Evolutionary conservation across 306 rosid genomes (phyloP), one percentile per base, ranked within the genome.

Genomic region (Quillaja saponaria): DNA sequence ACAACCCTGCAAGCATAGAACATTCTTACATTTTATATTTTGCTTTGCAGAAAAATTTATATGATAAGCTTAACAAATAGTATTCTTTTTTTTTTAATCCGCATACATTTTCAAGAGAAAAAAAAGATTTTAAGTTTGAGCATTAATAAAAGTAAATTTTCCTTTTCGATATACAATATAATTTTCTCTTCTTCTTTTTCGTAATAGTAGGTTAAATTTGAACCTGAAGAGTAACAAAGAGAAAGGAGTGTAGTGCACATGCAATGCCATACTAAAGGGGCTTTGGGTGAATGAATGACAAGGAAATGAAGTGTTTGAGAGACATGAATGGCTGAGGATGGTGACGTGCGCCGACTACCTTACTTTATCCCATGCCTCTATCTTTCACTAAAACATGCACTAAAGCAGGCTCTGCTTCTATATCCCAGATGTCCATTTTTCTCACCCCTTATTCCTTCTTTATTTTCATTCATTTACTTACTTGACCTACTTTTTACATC

Each of bases 291-390:
- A 47, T 41, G 51, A 72, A 69, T 28, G 33, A 61, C 71, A 63
- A 49, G 39, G 15, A 46, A 41, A 35, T 4, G 31, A 46, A 31
- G 13, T 4, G 49, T 55, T 42, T 64, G 19, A 38, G 13, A 45
- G 57, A n/a, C n/a, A 16, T 39, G 54, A 79, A 81, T 58, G 83
- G 71, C 42, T 52, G 71, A 67, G 76, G 83, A 81, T 35, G 39
- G 75, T 71, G 95, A 85, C 76, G 53, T 63, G 64, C 82, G 83
- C 77, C 83, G 83, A 87, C 81, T 73, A 59, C 56, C 48, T 63
- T 48, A 60, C 92, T 85, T 85, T 88, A 76, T 69, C 86, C 90
- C 96, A 82, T 82, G 58, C 90, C 80, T 62, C 67, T 61, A 33
- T 55, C 87, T 87, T 82, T 82, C 87, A 81, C 90, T 41, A 82